Conservation (phyloP, 805 yeast genomes). For the Vanderwaltozyma polyspora region DNA sequence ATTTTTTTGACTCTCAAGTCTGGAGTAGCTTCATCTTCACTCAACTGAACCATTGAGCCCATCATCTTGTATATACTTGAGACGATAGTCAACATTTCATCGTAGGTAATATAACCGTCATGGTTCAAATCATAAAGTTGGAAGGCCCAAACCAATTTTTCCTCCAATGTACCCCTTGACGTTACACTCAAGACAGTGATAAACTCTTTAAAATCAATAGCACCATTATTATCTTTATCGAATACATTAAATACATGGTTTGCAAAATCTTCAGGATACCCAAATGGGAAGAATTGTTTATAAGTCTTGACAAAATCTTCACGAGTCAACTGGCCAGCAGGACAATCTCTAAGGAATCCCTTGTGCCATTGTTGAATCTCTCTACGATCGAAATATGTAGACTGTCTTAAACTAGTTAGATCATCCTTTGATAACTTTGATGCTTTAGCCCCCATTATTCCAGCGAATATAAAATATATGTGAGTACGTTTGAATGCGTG, state of each 20-base stretch:
- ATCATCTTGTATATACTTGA: constrained; percentile 87
- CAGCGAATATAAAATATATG: too few relatives aligned
- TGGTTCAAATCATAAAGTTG: constrained; percentile 73
- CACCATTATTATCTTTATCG: constrained; percentile 70
- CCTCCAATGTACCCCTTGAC: constrained; percentile 74
- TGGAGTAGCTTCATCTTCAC: constrained; percentile 86
- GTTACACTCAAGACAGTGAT: constrained; percentile 80
- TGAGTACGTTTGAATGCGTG: too few relatives aligned
- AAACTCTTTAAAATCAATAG: constrained; percentile 85
- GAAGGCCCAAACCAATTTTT: constrained; percentile 84
- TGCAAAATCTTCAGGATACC: constrained; percentile 89
- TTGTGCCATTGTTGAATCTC: constrained; percentile 98
- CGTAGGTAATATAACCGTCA: constrained; percentile 63
- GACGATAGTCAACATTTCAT: constrained; percentile 71
- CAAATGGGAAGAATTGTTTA: constrained; percentile 96
- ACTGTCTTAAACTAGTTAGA: constrained; percentile 63
- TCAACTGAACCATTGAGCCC: constrained; percentile 82
- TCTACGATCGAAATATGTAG: constrained; percentile 84
- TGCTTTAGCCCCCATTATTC: constrained; percentile 88
- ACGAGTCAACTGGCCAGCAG: constrained; percentile 74
- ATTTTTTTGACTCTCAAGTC: constrained; percentile 77
- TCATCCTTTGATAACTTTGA: constrained; percentile 89
- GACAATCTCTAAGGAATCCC: constrained; percentile 90
- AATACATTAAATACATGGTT: constrained; percentile 80
- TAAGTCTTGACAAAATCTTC: constrained; percentile 86